Evolutionary conservation across 2,329 filamentous ascomycete species (phyloP).

Genomic region (Lasiodiplodia hormozganensis): DNA sequence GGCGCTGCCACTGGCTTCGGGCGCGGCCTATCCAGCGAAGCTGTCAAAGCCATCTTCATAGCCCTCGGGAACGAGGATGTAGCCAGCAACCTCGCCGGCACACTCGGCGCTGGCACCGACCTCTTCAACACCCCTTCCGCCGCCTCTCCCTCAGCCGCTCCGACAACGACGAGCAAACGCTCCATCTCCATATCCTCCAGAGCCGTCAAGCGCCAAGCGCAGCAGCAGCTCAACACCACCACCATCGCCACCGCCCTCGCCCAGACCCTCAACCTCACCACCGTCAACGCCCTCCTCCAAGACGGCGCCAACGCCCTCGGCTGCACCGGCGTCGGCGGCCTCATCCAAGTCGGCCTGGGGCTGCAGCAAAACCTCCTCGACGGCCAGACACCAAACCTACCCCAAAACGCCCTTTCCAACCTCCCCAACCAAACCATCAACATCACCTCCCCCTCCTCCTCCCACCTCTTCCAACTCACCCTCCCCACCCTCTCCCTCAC

Average conservation of each 20-base stretch:
- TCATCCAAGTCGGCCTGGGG: conserved; percentile 8
- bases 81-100: neutral
- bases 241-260: conserved; percentile 4
- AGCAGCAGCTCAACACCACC: conserved; percentile 5
- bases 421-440: neutral
- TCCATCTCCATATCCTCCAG: neutral
- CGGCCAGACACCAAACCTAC: neutral
- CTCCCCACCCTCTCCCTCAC: neutral
- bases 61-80: conserved; percentile 2
- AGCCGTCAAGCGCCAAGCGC: conserved; percentile 7
- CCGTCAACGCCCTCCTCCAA: conserved; percentile 10
- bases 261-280: conserved; percentile 21
- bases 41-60: conserved; percentile 7
- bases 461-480: conserved; percentile 3
- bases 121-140: conserved; percentile 2
- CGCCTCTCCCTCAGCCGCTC: neutral
- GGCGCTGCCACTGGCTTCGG: conserved; percentile 22
- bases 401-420: neutral
- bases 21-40: conserved; percentile 16
- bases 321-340: conserved; percentile 23
- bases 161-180: neutral
- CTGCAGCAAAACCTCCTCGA: neutral
- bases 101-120: neutral
- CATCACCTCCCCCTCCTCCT: neutral
- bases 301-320: conserved; percentile 14